Evolutionary conservation across 163 green algal species (phyloP).

Genomic region (Picocystis sp.): DNA sequence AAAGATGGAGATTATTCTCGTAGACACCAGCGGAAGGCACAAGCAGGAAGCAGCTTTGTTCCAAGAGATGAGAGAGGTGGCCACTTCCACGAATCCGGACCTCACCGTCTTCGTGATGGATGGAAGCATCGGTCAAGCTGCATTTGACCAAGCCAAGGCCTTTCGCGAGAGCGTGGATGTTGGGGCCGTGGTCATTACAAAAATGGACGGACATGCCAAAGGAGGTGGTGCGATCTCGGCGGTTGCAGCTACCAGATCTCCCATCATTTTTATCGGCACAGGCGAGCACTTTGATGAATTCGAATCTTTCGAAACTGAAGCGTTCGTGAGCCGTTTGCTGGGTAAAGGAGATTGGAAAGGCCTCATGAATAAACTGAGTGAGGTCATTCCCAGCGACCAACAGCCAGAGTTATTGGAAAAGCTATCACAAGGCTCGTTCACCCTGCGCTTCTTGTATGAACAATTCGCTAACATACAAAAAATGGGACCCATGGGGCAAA

Average conservation of each 20-base stretch:
- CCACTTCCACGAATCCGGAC: slow-evolving; percentile 52
- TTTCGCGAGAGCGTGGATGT: slow-evolving; percentile 86
- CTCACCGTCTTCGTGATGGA: slow-evolving; percentile 98
- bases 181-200: slow-evolving; percentile 92
- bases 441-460: slow-evolving; percentile 84
- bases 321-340: slow-evolving; percentile 8
- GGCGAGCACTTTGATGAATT: slow-evolving; percentile 99
- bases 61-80: slow-evolving; percentile 89
- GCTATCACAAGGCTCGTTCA: slow-evolving; percentile 79
- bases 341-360: slow-evolving; percentile 4
- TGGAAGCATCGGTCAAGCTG: slow-evolving; percentile 86
- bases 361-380: slow-evolving; percentile 15
- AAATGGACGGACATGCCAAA: slow-evolving; percentile 97
- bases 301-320: slow-evolving; percentile 84
- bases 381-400: slow-evolving; percentile 70
- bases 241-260: slow-evolving; percentile 77
- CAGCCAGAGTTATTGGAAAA: slow-evolving; percentile 84
- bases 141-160: slow-evolving; percentile 89
- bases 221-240: slow-evolving; percentile 84
- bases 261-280: slow-evolving; percentile 95
- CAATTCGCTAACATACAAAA: slow-evolving; percentile 90
- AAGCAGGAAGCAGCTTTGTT: slow-evolving; percentile 95
- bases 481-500: slow-evolving; percentile 86
- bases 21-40: slow-evolving; percentile 90
- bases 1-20: slow-evolving; percentile 88